Evolutionary conservation across 2,329 filamentous ascomycete genomes (phyloP).

Genomic region (Zasmidium citrigriseum): DNA sequence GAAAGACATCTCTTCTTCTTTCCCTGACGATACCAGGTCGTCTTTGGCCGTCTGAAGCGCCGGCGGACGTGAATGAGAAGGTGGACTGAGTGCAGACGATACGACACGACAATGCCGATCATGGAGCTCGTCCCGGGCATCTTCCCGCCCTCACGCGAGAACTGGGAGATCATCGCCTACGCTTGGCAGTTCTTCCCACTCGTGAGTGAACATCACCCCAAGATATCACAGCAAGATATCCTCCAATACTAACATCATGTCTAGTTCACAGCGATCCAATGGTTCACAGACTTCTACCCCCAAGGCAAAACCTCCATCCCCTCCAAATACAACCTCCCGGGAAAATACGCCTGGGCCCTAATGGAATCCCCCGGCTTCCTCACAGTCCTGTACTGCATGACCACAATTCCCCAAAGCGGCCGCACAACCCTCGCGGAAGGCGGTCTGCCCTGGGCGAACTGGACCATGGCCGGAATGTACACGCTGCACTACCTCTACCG

Average conservation of each 20-base stretch:
- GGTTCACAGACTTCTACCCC: constrained; percentile 76
- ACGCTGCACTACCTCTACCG: constrained; percentile 89
- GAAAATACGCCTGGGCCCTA: constrained; percentile 79
- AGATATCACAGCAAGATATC: background rate
- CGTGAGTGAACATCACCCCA: constrained; percentile 36
- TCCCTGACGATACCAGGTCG: background rate
- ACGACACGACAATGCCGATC: constrained; percentile 19
- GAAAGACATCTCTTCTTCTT: background rate
- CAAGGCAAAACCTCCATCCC: constrained; percentile 86
- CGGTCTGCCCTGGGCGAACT: constrained; percentile 72
- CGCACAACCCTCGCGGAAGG: constrained; percentile 46
- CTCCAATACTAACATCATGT: constrained; percentile 10
- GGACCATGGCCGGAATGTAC: constrained; percentile 70
- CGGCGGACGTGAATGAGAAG: no score
- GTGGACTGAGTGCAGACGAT: no score
- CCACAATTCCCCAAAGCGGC: constrained; percentile 62
- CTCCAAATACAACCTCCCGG: constrained; percentile 81
- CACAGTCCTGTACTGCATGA: constrained; percentile 77
- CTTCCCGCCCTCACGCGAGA: constrained; percentile 52
- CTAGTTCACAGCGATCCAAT: constrained; percentile 74
- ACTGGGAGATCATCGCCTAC: constrained; percentile 49
- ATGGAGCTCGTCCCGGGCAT: constrained; percentile 48
- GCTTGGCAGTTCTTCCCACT: constrained; percentile 54
- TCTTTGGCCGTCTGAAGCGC: background rate
- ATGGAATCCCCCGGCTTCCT: constrained; percentile 84